Percentiles rank a stretch among this genome's conserved stretches.
Evolutionary conservation across 306 rosid genomes (phyloP).

Genomic region (Benincasa hispida): DNA sequence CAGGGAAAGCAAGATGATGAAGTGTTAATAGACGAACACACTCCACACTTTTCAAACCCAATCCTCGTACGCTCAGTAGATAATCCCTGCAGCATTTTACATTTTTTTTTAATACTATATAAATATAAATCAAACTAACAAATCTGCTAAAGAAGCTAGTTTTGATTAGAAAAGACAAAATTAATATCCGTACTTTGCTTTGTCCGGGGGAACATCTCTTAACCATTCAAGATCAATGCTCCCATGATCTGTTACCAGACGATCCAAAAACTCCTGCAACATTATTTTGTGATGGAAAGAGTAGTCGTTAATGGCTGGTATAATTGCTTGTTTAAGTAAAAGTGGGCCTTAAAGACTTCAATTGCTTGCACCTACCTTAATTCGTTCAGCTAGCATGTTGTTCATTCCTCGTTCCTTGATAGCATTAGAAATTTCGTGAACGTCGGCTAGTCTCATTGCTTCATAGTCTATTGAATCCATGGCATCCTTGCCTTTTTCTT

Average conservation of each 20-base stretch:
- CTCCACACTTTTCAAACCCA: constrained; percentile 94
- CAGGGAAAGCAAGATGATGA: constrained; percentile 94
- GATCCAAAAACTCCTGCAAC: constrained; percentile 70
- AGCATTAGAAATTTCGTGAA: constrained; percentile 43
- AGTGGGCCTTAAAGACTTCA: constrained; percentile 1
- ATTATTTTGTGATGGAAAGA: background rate
- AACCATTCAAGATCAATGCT: constrained; percentile 90
- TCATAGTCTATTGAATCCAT: constrained; percentile 85
- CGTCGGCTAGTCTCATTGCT: constrained; percentile 54
- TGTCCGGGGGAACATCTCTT: constrained; percentile 80
- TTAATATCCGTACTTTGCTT: constrained; percentile 48
- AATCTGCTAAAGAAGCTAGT: background rate
- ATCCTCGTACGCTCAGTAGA: constrained; percentile 69
- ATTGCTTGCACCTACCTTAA: constrained; percentile 35
- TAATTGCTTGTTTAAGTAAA: background rate
- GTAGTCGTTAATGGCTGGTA: background rate
- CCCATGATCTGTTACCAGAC: constrained; percentile 74
- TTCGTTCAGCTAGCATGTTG: constrained; percentile 88
- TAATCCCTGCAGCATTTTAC: constrained; percentile 52
- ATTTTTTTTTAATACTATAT: background rate
- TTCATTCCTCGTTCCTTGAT: constrained; percentile 85
- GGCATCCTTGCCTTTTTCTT: constrained; percentile 38
- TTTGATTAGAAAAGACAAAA: background rate
- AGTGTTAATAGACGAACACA: constrained; percentile 89
- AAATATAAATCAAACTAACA: background rate